Percentiles rank a stretch among this genome's conserved stretches.
These are phyloP conservation scores for Allium sativum DNA, from an alignment of 106 monocot species.

Conservation along the genomic window DNA sequence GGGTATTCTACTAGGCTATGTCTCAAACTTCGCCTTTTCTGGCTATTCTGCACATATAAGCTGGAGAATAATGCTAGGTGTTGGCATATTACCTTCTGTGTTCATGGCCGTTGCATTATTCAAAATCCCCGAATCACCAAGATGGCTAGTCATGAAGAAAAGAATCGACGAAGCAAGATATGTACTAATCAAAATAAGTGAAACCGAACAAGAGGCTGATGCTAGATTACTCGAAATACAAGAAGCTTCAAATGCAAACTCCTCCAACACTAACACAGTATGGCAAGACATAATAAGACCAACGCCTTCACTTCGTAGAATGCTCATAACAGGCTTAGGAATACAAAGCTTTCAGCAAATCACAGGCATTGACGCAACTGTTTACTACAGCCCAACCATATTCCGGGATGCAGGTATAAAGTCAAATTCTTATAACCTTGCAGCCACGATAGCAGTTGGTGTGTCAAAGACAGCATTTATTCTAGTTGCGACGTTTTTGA, in stretches of 20 bases:
- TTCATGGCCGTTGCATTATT: conserved; percentile 76
- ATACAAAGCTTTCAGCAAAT: conserved; percentile 97
- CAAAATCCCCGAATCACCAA: conserved; percentile 88
- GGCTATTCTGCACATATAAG: conserved; percentile 66
- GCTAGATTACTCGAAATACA: conserved; percentile 66
- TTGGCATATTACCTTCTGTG: conserved; percentile 83
- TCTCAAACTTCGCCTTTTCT: conserved; percentile 85
- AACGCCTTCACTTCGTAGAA: conserved; percentile 48
- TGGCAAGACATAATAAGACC: conserved; percentile 69
- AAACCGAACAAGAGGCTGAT: conserved; percentile 49
- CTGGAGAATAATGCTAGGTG: conserved; percentile 95
- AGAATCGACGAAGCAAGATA: conserved; percentile 58
- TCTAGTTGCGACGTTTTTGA: conserved; percentile 75
- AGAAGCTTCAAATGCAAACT: conserved; percentile 27
- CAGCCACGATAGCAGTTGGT: conserved; percentile 92
- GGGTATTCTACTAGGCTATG: conserved; percentile 88
- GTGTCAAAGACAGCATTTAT: conserved; percentile 83
- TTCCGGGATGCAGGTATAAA: conserved; percentile 76
- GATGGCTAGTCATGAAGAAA: conserved; percentile 86
- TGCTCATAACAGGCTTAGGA: conserved; percentile 81
- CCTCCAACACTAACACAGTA: conserved; percentile 32
- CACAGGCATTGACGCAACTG: conserved; percentile 86
- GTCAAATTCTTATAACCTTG: conserved; percentile 48
- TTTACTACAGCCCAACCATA: conserved; percentile 94
- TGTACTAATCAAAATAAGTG: conserved; percentile 49